Conservation (phyloP, 1,139 yeast genomes). For the Candida mesenterica region DNA sequence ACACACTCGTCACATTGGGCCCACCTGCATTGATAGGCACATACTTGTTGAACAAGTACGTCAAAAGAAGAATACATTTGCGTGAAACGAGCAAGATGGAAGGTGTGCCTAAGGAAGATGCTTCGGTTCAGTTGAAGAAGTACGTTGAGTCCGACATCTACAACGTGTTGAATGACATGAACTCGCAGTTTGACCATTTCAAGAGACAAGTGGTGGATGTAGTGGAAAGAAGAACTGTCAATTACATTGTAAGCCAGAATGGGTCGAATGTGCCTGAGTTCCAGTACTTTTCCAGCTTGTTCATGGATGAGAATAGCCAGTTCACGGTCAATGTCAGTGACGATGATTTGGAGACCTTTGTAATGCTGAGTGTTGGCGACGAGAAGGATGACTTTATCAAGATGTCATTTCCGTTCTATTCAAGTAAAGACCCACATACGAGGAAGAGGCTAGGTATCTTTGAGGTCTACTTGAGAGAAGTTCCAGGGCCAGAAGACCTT, state of each 20-base stretch:
- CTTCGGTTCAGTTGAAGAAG: conserved; percentile 22
- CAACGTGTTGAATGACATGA: conserved; percentile 36
- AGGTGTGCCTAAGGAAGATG: conserved; percentile 10
- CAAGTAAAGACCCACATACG: conserved; percentile 17
- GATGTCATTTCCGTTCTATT: conserved; percentile 32
- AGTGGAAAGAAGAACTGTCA: conserved; percentile 24
- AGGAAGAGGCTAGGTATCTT: conserved; percentile 32
- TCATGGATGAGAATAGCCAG: conserved; percentile 32
- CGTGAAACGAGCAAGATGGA: conserved; percentile 13
- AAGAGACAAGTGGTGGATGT: conserved; percentile 28
- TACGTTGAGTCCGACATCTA: conserved; percentile 36
- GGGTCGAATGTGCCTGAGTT: conserved; percentile 1
- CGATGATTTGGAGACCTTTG: conserved; percentile 14
- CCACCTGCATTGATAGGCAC: conserved; percentile 36
- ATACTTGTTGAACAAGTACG: conserved; percentile 23
- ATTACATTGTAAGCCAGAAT: conserved; percentile 10
- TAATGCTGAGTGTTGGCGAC: conserved; percentile 11
- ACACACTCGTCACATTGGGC: conserved; percentile 31
- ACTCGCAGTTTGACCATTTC: conserved; percentile 39
- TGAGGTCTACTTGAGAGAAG: conserved; percentile 31
- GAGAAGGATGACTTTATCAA: conserved; percentile 23
- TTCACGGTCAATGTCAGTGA: conserved; percentile 19
- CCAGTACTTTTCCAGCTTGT: conserved; percentile 8
- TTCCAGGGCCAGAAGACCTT: conserved; percentile 7
- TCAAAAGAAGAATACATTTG: conserved; percentile 17